Evolutionary conservation across 208 protist genomes (phyloP).

Genomic region (Herpetomonas samuelpessoai): DNA sequence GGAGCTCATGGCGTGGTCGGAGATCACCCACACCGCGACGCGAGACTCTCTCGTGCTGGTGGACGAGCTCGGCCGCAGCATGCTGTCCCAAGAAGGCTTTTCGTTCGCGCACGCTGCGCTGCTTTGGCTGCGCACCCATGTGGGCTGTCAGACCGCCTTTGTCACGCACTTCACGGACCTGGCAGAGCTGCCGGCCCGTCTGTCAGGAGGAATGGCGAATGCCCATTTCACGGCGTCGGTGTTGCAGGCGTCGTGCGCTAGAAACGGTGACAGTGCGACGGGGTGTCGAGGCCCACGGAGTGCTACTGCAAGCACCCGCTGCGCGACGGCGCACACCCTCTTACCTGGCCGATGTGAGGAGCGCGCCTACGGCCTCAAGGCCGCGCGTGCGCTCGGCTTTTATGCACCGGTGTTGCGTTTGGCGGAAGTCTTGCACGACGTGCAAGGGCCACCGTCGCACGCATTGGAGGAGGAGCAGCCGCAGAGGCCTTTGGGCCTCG

Average conservation of each 20-base stretch:
- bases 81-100: constrained; percentile 92
- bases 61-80: constrained; percentile 98
- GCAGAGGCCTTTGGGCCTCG: no score
- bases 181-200: constrained; percentile 16
- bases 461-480: no score
- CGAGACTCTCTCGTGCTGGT: constrained; percentile 93
- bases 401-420: constrained; percentile 35
- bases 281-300: neutral
- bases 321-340: constrained; percentile 29
- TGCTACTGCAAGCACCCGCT: constrained; percentile 13
- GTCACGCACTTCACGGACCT: constrained; percentile 41
- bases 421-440: constrained; percentile 31
- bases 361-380: constrained; percentile 61
- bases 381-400: constrained; percentile 45
- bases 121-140: constrained; percentile 43
- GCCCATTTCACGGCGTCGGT: constrained; percentile 45
- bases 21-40: constrained; percentile 85
- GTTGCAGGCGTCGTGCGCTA: no score
- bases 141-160: constrained; percentile 21
- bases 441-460: no score
- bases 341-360: constrained; percentile 47
- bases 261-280: constrained; percentile 10
- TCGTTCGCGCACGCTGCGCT: constrained; percentile 95
- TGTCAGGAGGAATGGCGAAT: no score
- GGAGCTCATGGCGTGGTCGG: constrained; percentile 72